Evolutionary conservation across 257 asterid species (phyloP), one percentile per base, ranked within the genome.

Genomic region (Rauvolfia tetraphylla): DNA sequence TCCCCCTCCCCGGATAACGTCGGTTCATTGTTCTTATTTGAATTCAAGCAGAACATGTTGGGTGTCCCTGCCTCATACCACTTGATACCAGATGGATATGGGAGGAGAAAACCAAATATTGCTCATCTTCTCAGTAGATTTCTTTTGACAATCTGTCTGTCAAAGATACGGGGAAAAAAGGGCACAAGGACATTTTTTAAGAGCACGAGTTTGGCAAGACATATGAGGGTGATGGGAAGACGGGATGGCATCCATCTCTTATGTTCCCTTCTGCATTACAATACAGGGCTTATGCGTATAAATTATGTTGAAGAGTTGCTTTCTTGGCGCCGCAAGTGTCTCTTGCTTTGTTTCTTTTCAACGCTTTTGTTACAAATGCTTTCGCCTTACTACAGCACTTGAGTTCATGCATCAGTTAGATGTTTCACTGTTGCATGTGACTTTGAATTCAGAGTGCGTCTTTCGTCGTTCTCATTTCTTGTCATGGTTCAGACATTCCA

Each of bases 171-270:
- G 76, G 22, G 53, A 11, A 11, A 6, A 46, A 46, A 46, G 7
- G 18, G 15, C 56, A 27, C 67, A 67, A 54, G 58, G 57, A 31
- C 18, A 27, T 75, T 57, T 67, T 75, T 49, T n/a, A 25, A 29
- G 41, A 63, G 31, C 36, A 44, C 23, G 62, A n/a, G 8, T 49
- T 34, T 72, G 34, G 34, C 67, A 10, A 72, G 53, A 57, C 79
- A 76, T 80, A 78, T 75, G 82, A 31, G 86, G 74, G 80, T 23
- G 57, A 72, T 79, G 83, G 79, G 74, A 65, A 62, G 80, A 7
- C 46, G 80, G 72, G 70, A 82, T 84, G 84, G 81, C 36, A 22
- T 75, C 71, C 77, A 75, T 63, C 53, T 58, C 44, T 66, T 34
- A 20, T 82, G 82, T 74, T 76, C 74, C 86, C 81, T 49, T 58